Evolutionary conservation across 2,329 filamentous ascomycete genomes (phyloP).

Genomic region (Sporothrix inflata): DNA sequence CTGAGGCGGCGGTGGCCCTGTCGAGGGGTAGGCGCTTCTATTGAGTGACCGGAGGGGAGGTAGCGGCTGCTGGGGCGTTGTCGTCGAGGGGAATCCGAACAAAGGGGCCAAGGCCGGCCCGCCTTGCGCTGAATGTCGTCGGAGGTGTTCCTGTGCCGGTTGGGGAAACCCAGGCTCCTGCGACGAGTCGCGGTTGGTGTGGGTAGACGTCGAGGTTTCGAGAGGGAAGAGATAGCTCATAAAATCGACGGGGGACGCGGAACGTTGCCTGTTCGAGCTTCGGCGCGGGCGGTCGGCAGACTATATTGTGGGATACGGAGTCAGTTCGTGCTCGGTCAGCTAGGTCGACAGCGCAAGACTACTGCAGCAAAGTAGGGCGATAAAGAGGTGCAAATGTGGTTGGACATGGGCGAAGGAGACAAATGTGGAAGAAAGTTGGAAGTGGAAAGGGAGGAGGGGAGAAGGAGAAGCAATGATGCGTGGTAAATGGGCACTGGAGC

Average conservation of each 20-base stretch:
- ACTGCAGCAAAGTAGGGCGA: background rate
- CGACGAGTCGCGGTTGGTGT: background rate
- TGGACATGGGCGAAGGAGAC: background rate
- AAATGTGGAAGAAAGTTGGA: background rate
- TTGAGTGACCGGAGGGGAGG: constrained; percentile 28
- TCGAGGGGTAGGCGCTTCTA: background rate
- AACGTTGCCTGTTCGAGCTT: constrained; percentile 20
- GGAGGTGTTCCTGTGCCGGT: constrained; percentile 35
- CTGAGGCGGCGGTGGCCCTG: constrained; percentile 2
- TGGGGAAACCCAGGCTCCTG: constrained; percentile 14
- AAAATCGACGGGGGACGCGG: background rate
- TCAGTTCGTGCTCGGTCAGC: background rate
- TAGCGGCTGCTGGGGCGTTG: constrained; percentile 14
- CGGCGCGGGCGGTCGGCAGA: constrained; percentile 26
- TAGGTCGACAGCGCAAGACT: background rate
- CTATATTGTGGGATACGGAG: background rate
- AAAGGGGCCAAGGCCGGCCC: constrained; percentile 27
- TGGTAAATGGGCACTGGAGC: constrained; percentile 20
- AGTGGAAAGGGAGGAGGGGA: background rate
- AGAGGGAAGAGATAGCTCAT: constrained; percentile 8
- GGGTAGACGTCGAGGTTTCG: background rate
- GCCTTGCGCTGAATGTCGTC: constrained; percentile 18
- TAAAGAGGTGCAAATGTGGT: background rate
- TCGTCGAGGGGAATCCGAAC: background rate
- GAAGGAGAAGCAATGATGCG: background rate